Conservation (phyloP, 129 eudicot genomes). For the Logfia minima region DNA sequence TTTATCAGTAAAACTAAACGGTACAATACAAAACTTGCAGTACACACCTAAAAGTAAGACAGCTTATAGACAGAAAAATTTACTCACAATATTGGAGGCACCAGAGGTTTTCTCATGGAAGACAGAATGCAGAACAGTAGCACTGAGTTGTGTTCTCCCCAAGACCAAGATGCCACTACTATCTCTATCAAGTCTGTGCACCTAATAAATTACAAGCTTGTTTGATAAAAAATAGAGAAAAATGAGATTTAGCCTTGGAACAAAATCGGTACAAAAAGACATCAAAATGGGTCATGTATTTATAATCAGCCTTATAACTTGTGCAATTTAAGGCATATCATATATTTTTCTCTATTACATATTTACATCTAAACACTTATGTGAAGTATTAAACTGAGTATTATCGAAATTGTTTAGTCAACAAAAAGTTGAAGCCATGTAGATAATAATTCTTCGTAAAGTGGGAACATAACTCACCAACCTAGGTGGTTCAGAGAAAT, state of each 20-base stretch:
- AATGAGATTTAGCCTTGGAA: constrained; percentile 32
- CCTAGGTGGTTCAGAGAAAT: constrained; percentile 71
- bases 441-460: constrained; percentile 5
- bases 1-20: not conserved
- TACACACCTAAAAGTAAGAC: not conserved
- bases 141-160: constrained; percentile 91
- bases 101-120: constrained; percentile 87
- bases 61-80: constrained; percentile 2
- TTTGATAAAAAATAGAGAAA: constrained; percentile 35
- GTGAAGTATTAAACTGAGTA: not conserved
- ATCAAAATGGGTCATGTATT: not conserved
- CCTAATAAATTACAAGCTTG: constrained; percentile 61
- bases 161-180: constrained; percentile 94
- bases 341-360: not conserved
- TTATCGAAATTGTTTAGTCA: not conserved
- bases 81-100: constrained; percentile 61
- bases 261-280: not conserved
- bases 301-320: not conserved
- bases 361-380: not conserved
- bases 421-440: not conserved
- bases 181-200: constrained; percentile 99
- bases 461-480: constrained; percentile 63
- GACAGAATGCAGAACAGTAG: constrained; percentile 79
- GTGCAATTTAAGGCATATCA: not conserved
- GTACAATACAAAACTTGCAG: not conserved